Conservation (phyloP, 495 filamentous ascomycete species). For the Talaromyces liani region DNA sequence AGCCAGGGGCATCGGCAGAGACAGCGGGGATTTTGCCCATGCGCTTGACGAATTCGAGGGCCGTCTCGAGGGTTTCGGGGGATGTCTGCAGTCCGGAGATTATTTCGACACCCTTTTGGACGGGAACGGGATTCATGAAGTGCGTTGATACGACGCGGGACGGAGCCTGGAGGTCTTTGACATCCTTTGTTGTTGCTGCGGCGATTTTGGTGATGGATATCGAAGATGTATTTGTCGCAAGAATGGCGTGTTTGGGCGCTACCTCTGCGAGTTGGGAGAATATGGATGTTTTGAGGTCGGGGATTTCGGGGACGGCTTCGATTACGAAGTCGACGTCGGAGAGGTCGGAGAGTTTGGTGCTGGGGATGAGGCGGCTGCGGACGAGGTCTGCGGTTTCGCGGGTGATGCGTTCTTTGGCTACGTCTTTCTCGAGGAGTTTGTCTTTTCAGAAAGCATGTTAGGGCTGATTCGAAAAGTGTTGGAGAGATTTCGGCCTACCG, state of each 20-base stretch:
- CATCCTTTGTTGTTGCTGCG: slow-evolving; percentile 67
- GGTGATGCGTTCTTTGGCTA: slow-evolving; percentile 74
- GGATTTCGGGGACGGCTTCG: slow-evolving; percentile 94
- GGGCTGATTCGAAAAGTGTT: neutral
- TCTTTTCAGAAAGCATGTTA: slow-evolving; percentile 40
- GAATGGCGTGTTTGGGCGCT: slow-evolving; percentile 77
- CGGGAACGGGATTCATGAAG: slow-evolving; percentile 98
- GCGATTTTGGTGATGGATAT: slow-evolving; percentile 97
- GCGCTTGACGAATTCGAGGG: slow-evolving; percentile 76
- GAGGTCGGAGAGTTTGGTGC: slow-evolving; percentile 70
- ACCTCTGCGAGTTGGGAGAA: slow-evolving; percentile 80
- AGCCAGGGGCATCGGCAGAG: slow-evolving; percentile 85
- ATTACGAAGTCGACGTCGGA: slow-evolving; percentile 92
- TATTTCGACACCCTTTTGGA: slow-evolving; percentile 97
- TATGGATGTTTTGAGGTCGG: slow-evolving; percentile 76
- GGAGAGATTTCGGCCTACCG: slow-evolving; percentile 38
- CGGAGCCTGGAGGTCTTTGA: slow-evolving; percentile 70
- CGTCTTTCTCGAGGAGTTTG: slow-evolving; percentile 86
- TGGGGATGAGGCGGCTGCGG: slow-evolving; percentile 58
- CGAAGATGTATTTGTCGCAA: slow-evolving; percentile 95
- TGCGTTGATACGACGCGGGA: slow-evolving; percentile 92
- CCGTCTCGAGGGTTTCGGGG: slow-evolving; percentile 66
- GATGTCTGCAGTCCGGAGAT: slow-evolving; percentile 92
- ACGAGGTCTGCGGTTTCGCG: slow-evolving; percentile 66
- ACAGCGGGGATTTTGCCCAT: slow-evolving; percentile 92